Conservation (phyloP, 2,329 filamentous ascomycete species). For the Clonostachys chloroleuca region DNA sequence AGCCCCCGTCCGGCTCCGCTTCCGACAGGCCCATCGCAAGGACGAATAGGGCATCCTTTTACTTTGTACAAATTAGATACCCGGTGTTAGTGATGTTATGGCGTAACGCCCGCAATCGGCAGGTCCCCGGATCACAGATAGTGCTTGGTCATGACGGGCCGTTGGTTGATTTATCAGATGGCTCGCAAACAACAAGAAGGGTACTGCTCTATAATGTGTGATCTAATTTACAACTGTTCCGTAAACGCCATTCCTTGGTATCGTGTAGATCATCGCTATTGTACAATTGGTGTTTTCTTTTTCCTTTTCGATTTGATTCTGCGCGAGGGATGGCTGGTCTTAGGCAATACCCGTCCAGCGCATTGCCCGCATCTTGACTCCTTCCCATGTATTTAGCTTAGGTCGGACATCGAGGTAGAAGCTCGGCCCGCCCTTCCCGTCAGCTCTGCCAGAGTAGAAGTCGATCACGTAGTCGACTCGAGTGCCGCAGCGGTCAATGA, state of each 20-base stretch:
- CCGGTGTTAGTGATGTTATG: too few relatives aligned
- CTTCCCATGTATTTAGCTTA: constrained; percentile 65
- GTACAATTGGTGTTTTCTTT: too few relatives aligned
- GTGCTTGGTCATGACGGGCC: too few relatives aligned
- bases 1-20: constrained; percentile 23
- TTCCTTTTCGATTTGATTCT: neutral
- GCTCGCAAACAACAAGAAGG: too few relatives aligned
- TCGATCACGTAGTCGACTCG: constrained; percentile 95
- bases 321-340: neutral
- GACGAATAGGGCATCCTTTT: neutral
- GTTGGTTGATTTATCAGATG: too few relatives aligned
- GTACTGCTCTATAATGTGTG: too few relatives aligned
- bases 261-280: too few relatives aligned
- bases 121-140: too few relatives aligned
- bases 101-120: too few relatives aligned
- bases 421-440: constrained; percentile 35
- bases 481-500: constrained; percentile 84
- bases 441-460: constrained; percentile 76
- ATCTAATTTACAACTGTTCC: too few relatives aligned
- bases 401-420: constrained; percentile 67
- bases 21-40: constrained; percentile 3
- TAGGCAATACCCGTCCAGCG: constrained; percentile 45
- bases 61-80: too few relatives aligned
- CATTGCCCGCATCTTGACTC: constrained; percentile 60
- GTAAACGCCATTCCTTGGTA: neutral